phyloP scores from a whole-genome alignment of 1,284 basidiomycete genomes.

The Inonotus hispidus region DNA sequence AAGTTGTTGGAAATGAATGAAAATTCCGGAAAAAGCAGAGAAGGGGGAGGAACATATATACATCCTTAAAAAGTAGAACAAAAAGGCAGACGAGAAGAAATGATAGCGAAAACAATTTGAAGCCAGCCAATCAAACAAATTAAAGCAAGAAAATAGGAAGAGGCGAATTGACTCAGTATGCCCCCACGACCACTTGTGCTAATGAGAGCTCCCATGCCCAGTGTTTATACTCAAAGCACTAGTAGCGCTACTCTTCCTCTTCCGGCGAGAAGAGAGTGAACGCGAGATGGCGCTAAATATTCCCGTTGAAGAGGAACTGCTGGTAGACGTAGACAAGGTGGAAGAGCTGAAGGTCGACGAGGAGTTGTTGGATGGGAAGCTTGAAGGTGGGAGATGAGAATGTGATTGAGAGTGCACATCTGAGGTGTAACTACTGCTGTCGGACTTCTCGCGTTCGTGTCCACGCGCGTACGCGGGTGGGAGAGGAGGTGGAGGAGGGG shows the following conservation, averaged over 20 bases:
- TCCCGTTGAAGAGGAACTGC: background rate
- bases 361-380: background rate
- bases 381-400: background rate
- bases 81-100: background rate
- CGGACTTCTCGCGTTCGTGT: background rate
- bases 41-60: background rate
- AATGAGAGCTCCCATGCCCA: background rate
- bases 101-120: background rate
- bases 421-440: background rate
- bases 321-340: background rate
- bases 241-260: background rate
- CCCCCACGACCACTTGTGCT: background rate
- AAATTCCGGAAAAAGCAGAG: background rate
- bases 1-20: background rate
- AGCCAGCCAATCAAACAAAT: background rate
- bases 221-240: background rate
- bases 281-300: conserved; percentile 6
- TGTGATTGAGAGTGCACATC: background rate
- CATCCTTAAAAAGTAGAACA: background rate
- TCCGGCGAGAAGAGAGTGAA: conserved; percentile 6
- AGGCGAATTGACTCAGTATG: background rate
- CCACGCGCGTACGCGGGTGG: background rate
- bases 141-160: background rate
- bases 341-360: too few species aligned
- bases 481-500: too few species aligned